Base-by-base conservation (phyloP, 345 rosid genomes). In the Salix dunnii region DNA sequence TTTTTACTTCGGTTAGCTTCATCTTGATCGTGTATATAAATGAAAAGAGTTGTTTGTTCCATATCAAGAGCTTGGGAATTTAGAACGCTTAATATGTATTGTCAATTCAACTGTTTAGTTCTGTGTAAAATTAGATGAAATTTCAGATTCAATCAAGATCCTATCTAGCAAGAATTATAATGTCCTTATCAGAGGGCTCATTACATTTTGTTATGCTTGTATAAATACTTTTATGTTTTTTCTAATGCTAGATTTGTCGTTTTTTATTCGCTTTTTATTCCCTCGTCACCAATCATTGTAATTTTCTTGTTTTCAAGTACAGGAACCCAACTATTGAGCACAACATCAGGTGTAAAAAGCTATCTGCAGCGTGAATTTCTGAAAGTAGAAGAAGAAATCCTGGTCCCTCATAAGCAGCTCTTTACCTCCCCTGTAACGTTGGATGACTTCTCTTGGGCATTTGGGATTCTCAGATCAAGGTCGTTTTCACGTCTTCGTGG, bases 401-500 rank as follows among this genome's bases (percentile, higher is more conserved):
- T 93, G 69, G 51, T 72, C 49, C 91, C 98, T 31, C 77, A 90
- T 79, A 83, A 85, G 82, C 73, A 84, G 74, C 83, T 95, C 27
- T 93, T 95, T 84, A 89, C 98, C 49, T 81, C 87, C n/a, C 73
- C 84, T 72, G 82, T 91, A 71, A 86, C 97, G 35, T 78, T 78
- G 25, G 90, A 90, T 70, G 94, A 90, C 80, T 91, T 95, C 83
- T 77, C 84, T 5, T 91, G 99, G 99, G 99, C 98, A 10, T 91
- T 90, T 77, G 96, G 97, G 76, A 88, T 93, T 76, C 97, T 95
- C 51, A 87, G 85, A 80, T 95, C 97, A 20, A 88, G 99, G 77
- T 92, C 97, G 43, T 95, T 91, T 83, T 90, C 99, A 30, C 90
- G 91, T 46, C 94, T 93, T 67, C 94, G 91, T 60, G 99, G 93